These are phyloP conservation scores for Rhodotorula glutinis DNA, from an alignment of 1,284 basidiomycete species.

Conservation along the genomic window DNA sequence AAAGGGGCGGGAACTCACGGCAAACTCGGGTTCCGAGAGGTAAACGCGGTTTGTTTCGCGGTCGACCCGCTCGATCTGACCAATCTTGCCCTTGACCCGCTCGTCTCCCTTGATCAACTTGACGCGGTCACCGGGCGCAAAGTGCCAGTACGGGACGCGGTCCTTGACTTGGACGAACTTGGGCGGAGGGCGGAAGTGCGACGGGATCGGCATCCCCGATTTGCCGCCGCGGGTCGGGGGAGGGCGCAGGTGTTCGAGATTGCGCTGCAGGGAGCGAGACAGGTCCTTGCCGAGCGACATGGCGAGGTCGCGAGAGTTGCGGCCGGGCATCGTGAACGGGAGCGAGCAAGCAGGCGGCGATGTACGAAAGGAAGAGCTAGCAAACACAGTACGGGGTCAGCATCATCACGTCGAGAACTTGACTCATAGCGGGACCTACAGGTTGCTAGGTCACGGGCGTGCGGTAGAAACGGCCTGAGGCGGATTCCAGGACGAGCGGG, in stretches of 20 bases:
- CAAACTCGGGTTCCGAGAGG: constrained; percentile 44
- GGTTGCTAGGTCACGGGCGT: too few relatives aligned
- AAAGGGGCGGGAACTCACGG: constrained; percentile 18
- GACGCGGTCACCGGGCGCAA: constrained; percentile 49
- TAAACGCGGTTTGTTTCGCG: constrained; percentile 50
- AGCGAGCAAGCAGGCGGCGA: not conserved
- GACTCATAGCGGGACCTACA: too few relatives aligned
- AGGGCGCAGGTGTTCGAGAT: constrained; percentile 46
- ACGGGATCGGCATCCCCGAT: constrained; percentile 43
- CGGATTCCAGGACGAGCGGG: too few relatives aligned
- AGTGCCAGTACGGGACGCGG: constrained; percentile 50
- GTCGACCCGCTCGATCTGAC: constrained; percentile 46
- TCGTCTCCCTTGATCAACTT: constrained; percentile 46
- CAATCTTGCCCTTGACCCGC: constrained; percentile 44
- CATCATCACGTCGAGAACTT: too few relatives aligned
- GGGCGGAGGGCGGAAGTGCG: constrained; percentile 44
- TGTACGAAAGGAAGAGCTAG: not conserved
- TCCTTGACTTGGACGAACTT: constrained; percentile 49
- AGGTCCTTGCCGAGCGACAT: constrained; percentile 23
- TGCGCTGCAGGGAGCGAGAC: constrained; percentile 42
- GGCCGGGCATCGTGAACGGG: not conserved
- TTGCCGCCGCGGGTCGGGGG: constrained; percentile 45
- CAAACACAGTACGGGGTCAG: not conserved
- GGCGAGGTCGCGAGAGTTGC: constrained; percentile 4
- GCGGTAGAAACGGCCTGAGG: too few relatives aligned